Evolutionary conservation across 768 basidiomycete species (phyloP), one percentile per base, ranked within the genome.

Genomic region (Lentinula sp.): DNA sequence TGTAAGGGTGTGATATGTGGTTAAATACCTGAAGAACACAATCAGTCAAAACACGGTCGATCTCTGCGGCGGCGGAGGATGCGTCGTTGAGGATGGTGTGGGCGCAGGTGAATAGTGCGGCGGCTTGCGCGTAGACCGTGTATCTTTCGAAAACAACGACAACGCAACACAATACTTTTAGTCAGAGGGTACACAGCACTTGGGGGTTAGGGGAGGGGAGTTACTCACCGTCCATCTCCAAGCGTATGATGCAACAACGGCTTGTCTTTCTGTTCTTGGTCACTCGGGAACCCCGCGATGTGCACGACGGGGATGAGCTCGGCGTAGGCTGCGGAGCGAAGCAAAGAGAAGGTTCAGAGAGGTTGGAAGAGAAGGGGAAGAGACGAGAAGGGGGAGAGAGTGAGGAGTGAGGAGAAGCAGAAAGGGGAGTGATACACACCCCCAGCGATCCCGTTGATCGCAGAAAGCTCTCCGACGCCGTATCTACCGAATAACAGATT

Each of bases 261-360:
- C 53, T 83, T 84, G 32, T 74, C 73, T 71, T 84, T 85, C 66
- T 93, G 88, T 65, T 94, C 85, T 13, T 73, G 65, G 5, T 88
- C 91, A 66, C 83, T 87, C 1, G 94, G 93, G 0, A 83, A 84
- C 39, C 95, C 94, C 23, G 88, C 95, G 56, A 97, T 80, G 67
- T 96, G 94, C 8, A 96, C 77, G 1, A 96, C 82, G 5, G 94
- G 95, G 4, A 97, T 86, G 77, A 91, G 89, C 72, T 97, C 94
- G 41, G 93, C 86, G 69, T 87, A 87, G 13, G 88, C 88, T n/a
- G n/a, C n/a, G n/a, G n/a, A n/a, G n/a, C n/a, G n/a, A n/a, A n/a
- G n/a, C n/a, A n/a, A n/a, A n/a, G n/a, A n/a, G n/a, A n/a, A n/a
- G n/a, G n/a, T n/a, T n/a, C n/a, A n/a, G n/a, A n/a, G n/a, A n/a